Evolutionary conservation across 2,329 filamentous ascomycete genomes (phyloP), one percentile per base, ranked within the genome.

Genomic region (Fusarium paranaense): DNA sequence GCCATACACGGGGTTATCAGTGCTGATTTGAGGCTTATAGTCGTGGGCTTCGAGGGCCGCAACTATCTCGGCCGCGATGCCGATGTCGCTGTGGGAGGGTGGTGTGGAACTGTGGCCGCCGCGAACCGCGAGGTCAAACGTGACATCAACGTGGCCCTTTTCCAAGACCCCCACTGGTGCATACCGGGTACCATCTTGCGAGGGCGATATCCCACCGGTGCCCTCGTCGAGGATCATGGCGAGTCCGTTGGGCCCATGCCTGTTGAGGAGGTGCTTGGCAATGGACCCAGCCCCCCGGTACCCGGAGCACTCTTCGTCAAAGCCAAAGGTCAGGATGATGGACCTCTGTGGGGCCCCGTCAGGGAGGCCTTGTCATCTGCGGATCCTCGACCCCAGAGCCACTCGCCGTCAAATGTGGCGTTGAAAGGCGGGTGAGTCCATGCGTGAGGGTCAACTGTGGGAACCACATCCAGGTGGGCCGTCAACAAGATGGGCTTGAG

Each of bases 1-100:
- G 59, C 86, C 83, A 70, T 91, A 85, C 27, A 89, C 86, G 0
- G 90, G 90, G 58, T 89, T 90, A 18, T 85, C 81, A 9, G 86
- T 81, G 16, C 85, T 82, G 5, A 84, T 59, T 11, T 70, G 5
- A 4, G 90, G 87, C 5, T 84, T 80, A 79, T 89, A 92, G 0
- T 89, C 85, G 40, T 88, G 83, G 2, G 84, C 81, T 76, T 94
- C 92, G 2, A 94, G 88, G 20, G 86, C 81, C 22, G 87, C 86
- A 67, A 94, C 87, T 40, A 94, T 87, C 77, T 94, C 90, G 13
- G 89, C 86, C 65, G 92, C 85, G 71, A 94, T 91, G 7, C 92
- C 92, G 62, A 94, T 93, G 13, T 90, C 90, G 0, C 91, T 94
- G 80, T 94, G 91, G 1, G 89, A 85, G 18, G 88, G 88, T 47